Evolutionary conservation across 2,329 filamentous ascomycete genomes (phyloP).

Genomic region (Aspergillus tubingensis): DNA sequence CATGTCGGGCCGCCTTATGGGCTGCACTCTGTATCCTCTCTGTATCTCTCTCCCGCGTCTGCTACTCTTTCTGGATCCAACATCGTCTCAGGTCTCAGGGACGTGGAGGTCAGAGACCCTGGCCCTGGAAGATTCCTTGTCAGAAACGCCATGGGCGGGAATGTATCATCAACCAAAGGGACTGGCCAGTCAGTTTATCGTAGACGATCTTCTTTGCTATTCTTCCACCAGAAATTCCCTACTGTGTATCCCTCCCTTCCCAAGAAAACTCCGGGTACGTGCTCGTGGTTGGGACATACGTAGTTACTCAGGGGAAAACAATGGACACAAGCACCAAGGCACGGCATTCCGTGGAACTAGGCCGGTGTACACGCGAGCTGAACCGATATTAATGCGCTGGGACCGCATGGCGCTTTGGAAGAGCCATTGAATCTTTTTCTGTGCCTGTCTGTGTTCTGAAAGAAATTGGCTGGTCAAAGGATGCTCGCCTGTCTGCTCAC

Average conservation of each 20-base stretch:
- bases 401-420: not conserved
- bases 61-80: not conserved
- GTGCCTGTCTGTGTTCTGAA: not conserved
- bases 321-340: not conserved
- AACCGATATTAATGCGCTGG: not conserved
- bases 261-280: not conserved
- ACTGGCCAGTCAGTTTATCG: not conserved
- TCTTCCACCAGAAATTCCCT: no score
- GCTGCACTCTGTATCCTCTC: not conserved
- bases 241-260: not conserved
- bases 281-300: constrained; percentile 7
- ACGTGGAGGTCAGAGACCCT: not conserved
- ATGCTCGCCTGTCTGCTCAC: not conserved
- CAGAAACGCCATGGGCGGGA: not conserved
- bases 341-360: not conserved
- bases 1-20: not conserved
- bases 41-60: not conserved
- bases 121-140: constrained; percentile 1
- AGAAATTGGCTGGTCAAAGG: constrained; percentile 3
- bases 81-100: constrained; percentile 1
- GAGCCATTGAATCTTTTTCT: not conserved
- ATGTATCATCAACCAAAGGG: constrained; percentile 1
- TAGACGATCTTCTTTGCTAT: not conserved
- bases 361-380: not conserved
- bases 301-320: not conserved